Evolutionary conservation across 306 rosid genomes (phyloP).

Genomic region (Canavalia ensiformis): DNA sequence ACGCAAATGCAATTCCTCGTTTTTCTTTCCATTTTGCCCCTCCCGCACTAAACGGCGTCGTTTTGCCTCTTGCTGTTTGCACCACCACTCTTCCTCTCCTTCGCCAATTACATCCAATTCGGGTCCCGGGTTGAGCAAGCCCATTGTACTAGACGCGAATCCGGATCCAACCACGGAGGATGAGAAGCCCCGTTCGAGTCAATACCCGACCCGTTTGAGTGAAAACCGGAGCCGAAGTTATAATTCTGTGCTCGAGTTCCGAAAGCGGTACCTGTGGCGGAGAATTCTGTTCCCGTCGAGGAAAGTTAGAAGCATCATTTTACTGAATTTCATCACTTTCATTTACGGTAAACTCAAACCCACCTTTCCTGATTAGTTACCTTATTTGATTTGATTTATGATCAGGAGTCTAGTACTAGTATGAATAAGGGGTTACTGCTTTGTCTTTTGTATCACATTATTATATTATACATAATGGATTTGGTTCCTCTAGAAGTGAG

Average conservation of each 20-base stretch:
- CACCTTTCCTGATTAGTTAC: background rate
- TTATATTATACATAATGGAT: too few relatives aligned
- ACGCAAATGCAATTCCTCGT: constrained; percentile 6
- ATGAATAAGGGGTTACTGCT: background rate
- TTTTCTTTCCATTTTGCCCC: constrained; percentile 21
- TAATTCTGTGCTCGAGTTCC: constrained; percentile 51
- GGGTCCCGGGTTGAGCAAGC: constrained; percentile 26
- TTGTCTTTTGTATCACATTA: background rate
- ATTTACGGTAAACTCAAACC: constrained; percentile 60
- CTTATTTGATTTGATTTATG: too few relatives aligned
- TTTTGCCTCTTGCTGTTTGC: constrained; percentile 41
- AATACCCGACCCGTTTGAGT: constrained; percentile 1
- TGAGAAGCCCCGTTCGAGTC: constrained; percentile 3
- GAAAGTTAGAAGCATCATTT: constrained; percentile 71
- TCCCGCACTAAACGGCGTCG: constrained; percentile 47
- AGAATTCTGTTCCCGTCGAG: constrained; percentile 65
- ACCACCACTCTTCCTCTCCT: constrained; percentile 34
- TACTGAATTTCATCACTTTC: constrained; percentile 69
- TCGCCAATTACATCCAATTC: constrained; percentile 39
- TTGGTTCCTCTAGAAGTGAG: too few relatives aligned
- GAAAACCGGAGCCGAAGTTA: constrained; percentile 25
- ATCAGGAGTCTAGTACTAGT: too few relatives aligned
- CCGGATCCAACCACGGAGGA: constrained; percentile 26
- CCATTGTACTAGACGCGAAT: constrained; percentile 21
- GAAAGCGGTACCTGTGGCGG: constrained; percentile 57